phyloP scores from a whole-genome alignment of 2,329 filamentous ascomycete genomes.

The Nannizzia gypsea region DNA sequence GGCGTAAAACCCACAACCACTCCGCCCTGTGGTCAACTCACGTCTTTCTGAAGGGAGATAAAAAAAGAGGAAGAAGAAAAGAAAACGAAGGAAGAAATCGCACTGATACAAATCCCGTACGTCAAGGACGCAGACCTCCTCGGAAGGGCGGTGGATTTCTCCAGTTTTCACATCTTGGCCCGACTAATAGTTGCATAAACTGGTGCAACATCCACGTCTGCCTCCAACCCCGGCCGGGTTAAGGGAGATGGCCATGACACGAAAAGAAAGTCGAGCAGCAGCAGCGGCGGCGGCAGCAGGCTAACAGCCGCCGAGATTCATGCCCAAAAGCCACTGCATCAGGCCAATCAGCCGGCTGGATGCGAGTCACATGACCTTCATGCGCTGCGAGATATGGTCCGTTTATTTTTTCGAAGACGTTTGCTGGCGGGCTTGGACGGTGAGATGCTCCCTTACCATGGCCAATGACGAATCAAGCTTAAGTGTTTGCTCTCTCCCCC shows the following conservation, averaged over 20 bases:
- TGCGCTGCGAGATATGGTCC: conserved; percentile 8
- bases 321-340: background rate
- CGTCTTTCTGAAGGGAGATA: background rate
- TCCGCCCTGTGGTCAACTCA: background rate
- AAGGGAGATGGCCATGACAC: background rate
- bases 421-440: background rate
- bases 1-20: background rate
- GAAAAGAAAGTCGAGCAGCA: background rate
- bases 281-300: no score
- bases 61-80: no score
- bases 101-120: background rate
- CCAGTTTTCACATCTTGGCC: background rate
- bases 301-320: conserved; percentile 1
- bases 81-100: no score
- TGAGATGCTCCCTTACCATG: background rate
- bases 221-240: background rate
- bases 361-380: conserved; percentile 10
- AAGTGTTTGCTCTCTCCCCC: background rate
- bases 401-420: background rate
- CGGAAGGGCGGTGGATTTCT: background rate
- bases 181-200: background rate
- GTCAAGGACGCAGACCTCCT: background rate
- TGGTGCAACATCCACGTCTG: background rate
- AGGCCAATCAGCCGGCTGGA: background rate
- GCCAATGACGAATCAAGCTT: background rate